These are phyloP conservation scores for Clonostachys rhizophaga DNA, from an alignment of 2,329 filamentous ascomycete species.

Conservation along the genomic window DNA sequence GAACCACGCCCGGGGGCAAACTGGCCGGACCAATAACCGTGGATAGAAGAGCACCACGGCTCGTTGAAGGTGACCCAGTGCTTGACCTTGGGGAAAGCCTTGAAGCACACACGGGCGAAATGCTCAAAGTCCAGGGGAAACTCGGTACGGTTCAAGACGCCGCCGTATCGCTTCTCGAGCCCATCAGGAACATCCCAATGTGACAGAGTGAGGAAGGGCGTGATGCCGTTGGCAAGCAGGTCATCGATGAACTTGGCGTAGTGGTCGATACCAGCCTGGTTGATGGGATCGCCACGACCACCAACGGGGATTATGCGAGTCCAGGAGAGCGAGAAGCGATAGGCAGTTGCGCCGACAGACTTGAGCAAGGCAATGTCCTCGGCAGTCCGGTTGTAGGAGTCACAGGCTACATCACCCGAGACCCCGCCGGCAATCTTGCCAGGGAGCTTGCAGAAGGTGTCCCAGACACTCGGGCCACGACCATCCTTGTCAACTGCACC, in stretches of 20 bases:
- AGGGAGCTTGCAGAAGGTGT: conserved; percentile 76
- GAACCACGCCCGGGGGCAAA: conserved; percentile 82
- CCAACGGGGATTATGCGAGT: conserved; percentile 82
- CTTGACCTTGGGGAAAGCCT: conserved; percentile 71
- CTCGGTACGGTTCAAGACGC: conserved; percentile 74
- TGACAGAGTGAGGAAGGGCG: conserved; percentile 76
- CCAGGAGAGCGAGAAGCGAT: conserved; percentile 85
- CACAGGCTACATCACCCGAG: conserved; percentile 74
- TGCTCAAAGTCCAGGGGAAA: conserved; percentile 77
- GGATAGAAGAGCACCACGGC: conserved; percentile 78
- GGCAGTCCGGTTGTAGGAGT: conserved; percentile 76
- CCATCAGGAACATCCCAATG: conserved; percentile 85
- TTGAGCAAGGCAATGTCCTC: conserved; percentile 78
- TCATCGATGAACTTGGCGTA: conserved; percentile 78
- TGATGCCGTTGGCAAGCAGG: conserved; percentile 70
- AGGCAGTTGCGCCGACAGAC: conserved; percentile 65
- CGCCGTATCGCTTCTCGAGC: conserved; percentile 76
- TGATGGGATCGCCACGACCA: conserved; percentile 76
- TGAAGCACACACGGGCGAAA: conserved; percentile 74
- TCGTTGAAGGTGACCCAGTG: conserved; percentile 92
- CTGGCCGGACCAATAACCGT: conserved; percentile 72
- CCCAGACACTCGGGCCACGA: conserved; percentile 81
- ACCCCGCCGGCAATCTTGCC: conserved; percentile 79
- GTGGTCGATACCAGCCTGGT: conserved; percentile 71
- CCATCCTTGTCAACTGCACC: conserved; percentile 71